phyloP scores from a whole-genome alignment of 2,329 filamentous ascomycete species.

The Aspergillus puulaauensis region DNA sequence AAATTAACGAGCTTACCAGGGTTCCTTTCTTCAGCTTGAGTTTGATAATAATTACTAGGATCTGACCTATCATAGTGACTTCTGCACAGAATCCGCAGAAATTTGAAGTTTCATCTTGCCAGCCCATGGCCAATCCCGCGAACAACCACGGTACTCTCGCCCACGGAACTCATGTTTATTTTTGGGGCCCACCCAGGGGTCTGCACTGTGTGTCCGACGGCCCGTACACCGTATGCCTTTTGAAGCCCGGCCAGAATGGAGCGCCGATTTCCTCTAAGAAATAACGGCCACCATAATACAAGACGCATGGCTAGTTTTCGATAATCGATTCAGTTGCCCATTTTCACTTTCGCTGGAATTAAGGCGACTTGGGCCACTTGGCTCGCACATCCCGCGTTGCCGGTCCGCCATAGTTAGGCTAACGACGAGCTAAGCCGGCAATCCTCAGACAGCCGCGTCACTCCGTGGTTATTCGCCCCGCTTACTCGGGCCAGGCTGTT shows the following conservation, averaged over 20 bases:
- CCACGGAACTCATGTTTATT: conserved; percentile 22
- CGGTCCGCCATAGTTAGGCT: conserved; percentile 8
- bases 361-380: neutral
- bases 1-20: no score
- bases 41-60: neutral
- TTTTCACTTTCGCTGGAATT: neutral
- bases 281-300: no score
- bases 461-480: conserved; percentile 1
- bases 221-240: no score
- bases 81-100: neutral
- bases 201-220: no score
- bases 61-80: neutral
- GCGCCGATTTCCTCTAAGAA: no score
- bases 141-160: conserved; percentile 12
- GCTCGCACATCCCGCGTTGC: neutral
- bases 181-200: neutral
- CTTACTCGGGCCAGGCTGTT: conserved; percentile 2
- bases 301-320: neutral
- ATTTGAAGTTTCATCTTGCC: neutral
- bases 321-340: no score
- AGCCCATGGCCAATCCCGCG: conserved; percentile 6
- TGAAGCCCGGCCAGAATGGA: neutral
- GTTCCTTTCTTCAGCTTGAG: neutral
- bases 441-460: neutral
- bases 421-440: conserved; percentile 7